Conservation (phyloP, 2,329 filamentous ascomycete species). For the Pyrenochaeta sp. region DNA sequence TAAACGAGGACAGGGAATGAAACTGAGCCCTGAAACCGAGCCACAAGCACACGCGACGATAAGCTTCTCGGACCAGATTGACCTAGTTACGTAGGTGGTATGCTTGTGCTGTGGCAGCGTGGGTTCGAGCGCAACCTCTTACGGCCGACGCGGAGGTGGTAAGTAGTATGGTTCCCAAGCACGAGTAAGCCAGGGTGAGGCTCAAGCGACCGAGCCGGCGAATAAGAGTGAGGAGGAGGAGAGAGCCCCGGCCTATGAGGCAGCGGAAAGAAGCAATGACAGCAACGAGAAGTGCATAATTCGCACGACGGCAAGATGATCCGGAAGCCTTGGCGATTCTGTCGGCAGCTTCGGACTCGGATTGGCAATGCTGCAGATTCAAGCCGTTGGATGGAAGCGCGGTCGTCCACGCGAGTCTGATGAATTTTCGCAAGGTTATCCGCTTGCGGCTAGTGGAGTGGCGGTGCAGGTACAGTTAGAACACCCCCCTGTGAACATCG, state of each 20-base stretch:
- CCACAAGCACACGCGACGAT: no score
- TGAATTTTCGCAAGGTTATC: constrained; percentile 34
- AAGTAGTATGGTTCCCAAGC: no score
- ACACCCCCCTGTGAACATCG: constrained; percentile 3
- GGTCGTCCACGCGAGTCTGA: no score
- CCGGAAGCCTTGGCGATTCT: constrained; percentile 15
- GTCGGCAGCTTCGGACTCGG: constrained; percentile 15
- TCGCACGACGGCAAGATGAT: constrained; percentile 8
- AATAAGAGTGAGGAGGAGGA: constrained; percentile 8
- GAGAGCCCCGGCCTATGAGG: constrained; percentile 17
- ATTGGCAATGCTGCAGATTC: no score
- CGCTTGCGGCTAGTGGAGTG: constrained; percentile 16
- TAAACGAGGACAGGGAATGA: constrained; percentile 7
- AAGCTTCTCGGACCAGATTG: constrained; percentile 8
- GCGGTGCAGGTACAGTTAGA: background rate
- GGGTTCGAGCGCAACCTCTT: no score
- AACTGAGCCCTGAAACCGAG: constrained; percentile 12
- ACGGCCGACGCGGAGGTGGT: background rate
- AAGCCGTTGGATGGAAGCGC: no score
- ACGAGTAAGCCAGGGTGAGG: constrained; percentile 18
- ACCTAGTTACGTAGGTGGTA: constrained; percentile 11
- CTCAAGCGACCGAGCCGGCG: constrained; percentile 18
- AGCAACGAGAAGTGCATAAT: constrained; percentile 16
- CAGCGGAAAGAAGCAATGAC: constrained; percentile 13
- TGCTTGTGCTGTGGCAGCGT: no score